Evolutionary conservation across 805 yeast species (phyloP), one percentile per base, ranked within the genome.

Genomic region (Priceomyces carsonii): DNA sequence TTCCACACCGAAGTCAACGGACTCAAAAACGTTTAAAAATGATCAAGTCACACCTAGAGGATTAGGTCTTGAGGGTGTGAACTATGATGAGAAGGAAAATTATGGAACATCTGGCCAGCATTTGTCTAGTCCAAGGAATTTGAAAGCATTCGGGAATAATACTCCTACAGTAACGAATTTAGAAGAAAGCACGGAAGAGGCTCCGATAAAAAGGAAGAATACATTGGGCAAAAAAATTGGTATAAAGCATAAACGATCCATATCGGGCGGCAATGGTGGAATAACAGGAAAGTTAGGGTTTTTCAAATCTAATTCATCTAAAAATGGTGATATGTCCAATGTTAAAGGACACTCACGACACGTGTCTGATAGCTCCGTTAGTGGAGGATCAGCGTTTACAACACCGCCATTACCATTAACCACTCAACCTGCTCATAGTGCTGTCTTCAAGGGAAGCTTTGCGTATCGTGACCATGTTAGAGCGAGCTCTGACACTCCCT

Each of bases 371-470:
- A 63, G 72, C 4, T 59, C 69, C 7, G 43, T 63, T 14, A 38
- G 40, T 15, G 47, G 43, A 27, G 50, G 37, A 13, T 61, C 65
- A 8, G 63, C 65, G 1, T 68, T 55, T 38, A 59, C 63, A 2
- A 68, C 79, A 0, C 75, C 79, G 1, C 74, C 75, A 12, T 45
- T 73, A 21, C 74, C 77, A 3, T 38, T 41, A 12, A 36, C 50
- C 6, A 43, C 57, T n/a, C 59, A 63, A n/a, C 28, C 45, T 14
- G 45, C 33, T 13, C 32, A 30, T 17, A 18, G 32, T 5, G 21
- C 38, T 18, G 29, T 27, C 9, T 35, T 34, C 28, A 27, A 24
- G 15, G 29, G 27, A 7, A 26, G 25, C 21, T 13, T 40, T 10
- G 37, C 39, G 32, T 39, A 43, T 10, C 43, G 53, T 20, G 47